Evolutionary conservation across 352 stramenopile genomes (phyloP), one percentile per base, ranked within the genome.

Genomic region (Globisporangium radiosum): DNA sequence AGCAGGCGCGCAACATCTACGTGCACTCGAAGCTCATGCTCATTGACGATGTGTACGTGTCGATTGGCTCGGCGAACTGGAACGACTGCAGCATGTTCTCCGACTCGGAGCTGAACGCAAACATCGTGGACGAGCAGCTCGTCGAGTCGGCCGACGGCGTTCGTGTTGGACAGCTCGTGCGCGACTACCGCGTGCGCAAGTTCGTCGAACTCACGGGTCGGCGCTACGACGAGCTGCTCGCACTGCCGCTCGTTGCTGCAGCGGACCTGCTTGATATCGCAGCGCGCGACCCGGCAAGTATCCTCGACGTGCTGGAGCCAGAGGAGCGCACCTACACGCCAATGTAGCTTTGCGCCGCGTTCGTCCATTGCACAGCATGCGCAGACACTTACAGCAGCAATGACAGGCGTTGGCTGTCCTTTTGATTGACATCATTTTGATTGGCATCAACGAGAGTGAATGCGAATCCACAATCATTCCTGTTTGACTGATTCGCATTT

Each of bases 51-150:
- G 78, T 88, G 49, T 86, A 87, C 52, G 66, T 85, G 47, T 86
- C 91, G 0, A 79, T 97, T 53, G 88, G 90, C 10, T 96, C 85
- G 38, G 76, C 85, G 52, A 97, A 97, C 71, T 97, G 95, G 68
- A 97, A 97, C 64, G 85, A 94, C 54, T 83, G 90, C 43, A 95
- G 81, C 54, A 85, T 92, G 68, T 85, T 73, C 42, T 78, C 63
- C 37, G 78, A 88, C 66, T 71, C 73, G 48, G 78, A 90, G 60
- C 81, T 90, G 44, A 74, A 64, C 25, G 64, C 76, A 37, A 77
- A 75, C 54, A 62, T 89, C 37, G 65, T 89, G n/a, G 76, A 86
- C 56, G 63, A 4, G 7, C 11, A 47, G 40, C 15, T 47, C 59
- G 68, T 76, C 7, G 75, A 70, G 5, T 33, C 45, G 45, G 14